Evolutionary conservation across 2,329 filamentous ascomycete species (phyloP), one percentile per base, ranked within the genome.

Genomic region (Penicillium hesseltinei): DNA sequence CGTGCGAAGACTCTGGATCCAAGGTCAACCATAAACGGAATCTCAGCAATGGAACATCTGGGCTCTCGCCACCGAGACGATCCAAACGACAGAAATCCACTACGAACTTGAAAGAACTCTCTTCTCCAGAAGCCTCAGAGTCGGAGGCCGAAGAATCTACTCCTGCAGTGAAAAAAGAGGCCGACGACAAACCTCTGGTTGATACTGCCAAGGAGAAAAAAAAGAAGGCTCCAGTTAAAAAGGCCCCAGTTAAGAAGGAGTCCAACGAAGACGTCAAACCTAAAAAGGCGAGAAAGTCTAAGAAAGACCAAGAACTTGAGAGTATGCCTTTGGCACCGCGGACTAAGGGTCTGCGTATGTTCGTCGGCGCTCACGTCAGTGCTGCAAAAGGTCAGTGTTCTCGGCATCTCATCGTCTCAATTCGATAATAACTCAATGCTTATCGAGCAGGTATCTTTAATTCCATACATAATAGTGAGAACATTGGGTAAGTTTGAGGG

Each of bases 351-450:
- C 79, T 93, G 60, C 87, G 88, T 71, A 89, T 97, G 83, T 88
- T 90, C 68, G 88, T 99, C 54, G 94, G 94, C 17, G 94, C 94
- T 0, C 94, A 99, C 73, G 91, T 97, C 60, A 94, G 89, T 74
- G 87, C 84, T 61, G 92, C 94, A 29, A 93, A 92, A 79, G 93
- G 91, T 89, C 72, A 55, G 80, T 73, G 42, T 27, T 48, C 40
- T 53, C 43, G 35, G 11, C 13, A 36, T 8, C 3, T 15, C 11
- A 33, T 51, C 44, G 36, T 5, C 7, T 31, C 21, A 33, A 36
- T 53, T 27, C 31, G 31, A 67, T 48, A 54, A 46, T 60, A 52
- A 62, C 43, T 13, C 48, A 51, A 49, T 56, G 38, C 43, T 57
- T 43, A 11, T 40, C 23, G 29, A 49, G 39, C 66, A 92, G 90